phyloP scores from a whole-genome alignment of 257 asterid genomes.

The Solanum boliviense region DNA sequence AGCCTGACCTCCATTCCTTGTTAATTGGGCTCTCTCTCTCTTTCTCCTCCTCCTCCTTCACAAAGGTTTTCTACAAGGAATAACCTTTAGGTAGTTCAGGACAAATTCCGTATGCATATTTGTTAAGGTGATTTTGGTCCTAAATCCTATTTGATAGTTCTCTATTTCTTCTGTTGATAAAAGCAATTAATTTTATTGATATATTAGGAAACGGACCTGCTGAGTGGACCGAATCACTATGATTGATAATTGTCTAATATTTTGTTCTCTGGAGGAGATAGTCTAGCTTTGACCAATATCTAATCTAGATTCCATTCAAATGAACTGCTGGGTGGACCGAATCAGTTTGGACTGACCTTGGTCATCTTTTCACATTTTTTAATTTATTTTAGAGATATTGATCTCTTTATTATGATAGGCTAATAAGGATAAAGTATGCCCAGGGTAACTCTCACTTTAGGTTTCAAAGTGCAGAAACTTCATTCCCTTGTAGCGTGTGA shows the following conservation, averaged over 20 bases:
- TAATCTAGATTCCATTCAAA: neutral
- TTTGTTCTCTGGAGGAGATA: neutral
- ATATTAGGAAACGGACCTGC: neutral
- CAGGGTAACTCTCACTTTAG: neutral
- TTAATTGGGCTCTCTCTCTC: neutral
- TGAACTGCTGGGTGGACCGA: neutral
- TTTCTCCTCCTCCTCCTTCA: neutral
- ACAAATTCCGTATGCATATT: neutral
- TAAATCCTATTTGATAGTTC: neutral
- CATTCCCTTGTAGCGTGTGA: neutral
- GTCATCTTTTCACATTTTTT: neutral
- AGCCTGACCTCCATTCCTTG: neutral
- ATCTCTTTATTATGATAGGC: neutral
- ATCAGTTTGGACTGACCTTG: neutral
- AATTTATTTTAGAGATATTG: neutral
- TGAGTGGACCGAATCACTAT: neutral
- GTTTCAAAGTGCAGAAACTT: neutral
- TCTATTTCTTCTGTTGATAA: neutral
- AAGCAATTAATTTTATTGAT: neutral
- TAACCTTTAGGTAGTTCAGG: neutral
- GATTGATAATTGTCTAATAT: neutral
- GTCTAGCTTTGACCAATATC: neutral
- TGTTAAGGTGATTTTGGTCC: neutral
- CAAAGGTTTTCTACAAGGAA: neutral
- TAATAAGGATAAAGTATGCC: neutral